Evolutionary conservation across 164 flowering plant genomes (phyloP), one percentile per base, ranked within the genome.

Genomic region (Nymphaea thermarum): DNA sequence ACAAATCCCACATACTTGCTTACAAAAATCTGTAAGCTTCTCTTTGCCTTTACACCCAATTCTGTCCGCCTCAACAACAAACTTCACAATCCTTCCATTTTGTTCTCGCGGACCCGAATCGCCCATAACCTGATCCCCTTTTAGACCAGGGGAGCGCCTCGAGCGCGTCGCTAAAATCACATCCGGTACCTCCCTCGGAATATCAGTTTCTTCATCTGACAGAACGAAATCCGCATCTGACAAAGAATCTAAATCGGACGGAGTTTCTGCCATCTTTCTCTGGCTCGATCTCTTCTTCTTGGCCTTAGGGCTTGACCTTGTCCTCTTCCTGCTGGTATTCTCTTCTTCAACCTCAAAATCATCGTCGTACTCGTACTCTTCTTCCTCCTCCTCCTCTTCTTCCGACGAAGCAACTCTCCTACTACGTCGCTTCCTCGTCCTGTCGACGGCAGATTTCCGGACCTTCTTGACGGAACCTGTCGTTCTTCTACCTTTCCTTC

Each of bases 1-100:
- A 72, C 99, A 95, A 66, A 95, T 95, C 47, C 98, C 98, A 79
- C 99, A 95, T 2, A 89, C 84, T 77, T 86, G 89, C 82, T 86
- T 90, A 53, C 73, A 87, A 18, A 65, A 67, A 65, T 84, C 14
- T 10, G 73, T 84, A 12, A 85, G 77, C 80, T 86, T 89, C 72
- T 83, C 87, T 77, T 95, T 89, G 6, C 96, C 96, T 76, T 89
- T 95, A 71, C 79, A 76, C 51, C 61, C 57, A 51, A 51, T 51
- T 51, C 15, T 15, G 14, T 51, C 57, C 14, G 8, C 57, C 14
- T 51, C 14, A 15, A 8, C 8, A 51, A 15, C 14, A 3, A 51
- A 51, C 14, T 15, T 51, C 57, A 51, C 8, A 51, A 51, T 51
- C 57, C 57, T 51, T 15, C 57, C 12, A 10, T 51, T 51, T 15